Base-by-base conservation (phyloP, 768 basidiomycete species). In the Mycena leptocephala region DNA sequence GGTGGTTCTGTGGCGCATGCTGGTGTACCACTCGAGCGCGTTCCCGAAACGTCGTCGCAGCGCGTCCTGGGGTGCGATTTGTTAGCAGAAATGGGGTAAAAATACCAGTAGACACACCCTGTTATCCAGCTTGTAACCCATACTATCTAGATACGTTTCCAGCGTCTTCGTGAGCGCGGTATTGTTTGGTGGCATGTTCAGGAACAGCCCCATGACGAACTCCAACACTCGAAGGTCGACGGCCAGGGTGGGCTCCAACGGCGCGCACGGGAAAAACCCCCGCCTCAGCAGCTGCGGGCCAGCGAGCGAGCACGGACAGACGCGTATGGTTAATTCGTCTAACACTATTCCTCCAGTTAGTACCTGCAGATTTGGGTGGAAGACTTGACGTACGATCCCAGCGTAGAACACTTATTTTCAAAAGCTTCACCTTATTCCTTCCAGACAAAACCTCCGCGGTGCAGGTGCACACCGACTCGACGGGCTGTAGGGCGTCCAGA, bases 141-240 rank as follows among this genome's bases (percentile, higher is more conserved):
- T 73, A 26, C 69, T 59, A 10, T 51, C 72, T 1, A 83, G 64
- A 59, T 82, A 82, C 0, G 74, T 63, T 55, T 85, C 81, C 13
- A 85, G 41, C 0, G 85, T 78, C 22, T 81, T 76, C n/a, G 81
- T 78, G 78, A 80, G 82, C 0, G 80, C 84, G 1, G 81, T 80
- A 56, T 76, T 79, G 59, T 84, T 84, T 13, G 81, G 84, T 13
- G 82, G 72, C 8, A 80, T 70, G 26, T 61, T 70, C 32, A 83
- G 55, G 72, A 84, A 86, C 0, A 86, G 73, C 10, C 75, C 46
- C 37, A 55, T 30, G 0, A 81, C 81, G 68, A 86, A 84, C 37
- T 82, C 78, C 13, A 86, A 68, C 33, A 86, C 76, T 41, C 73
- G 74, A 22, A 86, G 35, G 64, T 85, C 82, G 1, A 87, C 81